Evolutionary conservation across 139 green algal genomes (phyloP), one percentile per base, ranked within the genome.

Genomic region (Picochlorum sp.): DNA sequence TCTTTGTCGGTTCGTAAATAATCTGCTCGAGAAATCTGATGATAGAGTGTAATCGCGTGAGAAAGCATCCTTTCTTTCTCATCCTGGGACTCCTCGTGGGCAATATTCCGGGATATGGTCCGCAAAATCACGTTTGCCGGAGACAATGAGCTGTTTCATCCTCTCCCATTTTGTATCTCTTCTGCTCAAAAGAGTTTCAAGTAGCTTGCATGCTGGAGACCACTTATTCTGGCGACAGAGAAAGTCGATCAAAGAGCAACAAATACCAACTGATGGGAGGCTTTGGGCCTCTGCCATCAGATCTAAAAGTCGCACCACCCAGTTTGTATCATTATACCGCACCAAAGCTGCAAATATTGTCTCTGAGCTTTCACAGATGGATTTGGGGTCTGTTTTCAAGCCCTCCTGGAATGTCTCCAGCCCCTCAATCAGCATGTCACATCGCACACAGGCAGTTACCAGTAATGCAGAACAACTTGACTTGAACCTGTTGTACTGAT

Each of bases 391-490:
- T 20, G 47, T 54, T 20, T 54, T 20, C 47, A 54, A 21, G n/a
- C 18, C 47, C 6, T 54, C 18, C 47, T 54, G 18, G n/a, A 54
- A 54, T 54, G 15, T 54, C n/a, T 54, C 47, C 16, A 54, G 16
- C 16, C 47, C 47, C 16, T 20, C 16, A 54, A 21, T 26, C 16
- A 26, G n/a, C 18, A 54, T 21, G 11, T 54, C n/a, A 21, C 47
- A 54, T 49, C 85, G 84, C 38, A 85, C 63, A 4, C 90, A 76
- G 4, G 80, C 83, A 4, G 73, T 69, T 60, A 92, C 75, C 57
- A 85, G 86, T 4, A 73, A 72, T 63, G 90, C 91, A 50, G 76
- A 72, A 65, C 77, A 86, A 5, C 74, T 74, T 23, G 85, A 65
- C 32, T 84, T 75, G 37, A 86, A 72, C 34, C 89, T 82, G 45